Evolutionary conservation across 2,329 filamentous ascomycete genomes (phyloP).

Genomic region (Paecilomyces sp.): DNA sequence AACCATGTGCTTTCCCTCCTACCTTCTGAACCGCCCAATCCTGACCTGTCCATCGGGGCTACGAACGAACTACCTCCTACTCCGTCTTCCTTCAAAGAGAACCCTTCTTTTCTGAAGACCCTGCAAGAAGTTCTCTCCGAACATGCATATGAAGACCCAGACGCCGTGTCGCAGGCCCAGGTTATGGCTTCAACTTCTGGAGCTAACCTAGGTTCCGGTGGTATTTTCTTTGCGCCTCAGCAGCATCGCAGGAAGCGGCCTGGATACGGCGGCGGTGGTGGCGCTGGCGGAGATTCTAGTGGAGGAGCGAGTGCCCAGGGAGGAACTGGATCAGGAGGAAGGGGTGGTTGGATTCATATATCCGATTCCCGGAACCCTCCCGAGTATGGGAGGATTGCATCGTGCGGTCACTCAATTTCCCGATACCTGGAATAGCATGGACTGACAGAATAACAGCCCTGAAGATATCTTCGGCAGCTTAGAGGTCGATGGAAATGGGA

Average conservation of each 20-base stretch:
- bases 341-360: slow-evolving; percentile 58
- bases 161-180: slow-evolving; percentile 51
- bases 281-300: slow-evolving; percentile 40
- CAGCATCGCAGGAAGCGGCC: slow-evolving; percentile 21
- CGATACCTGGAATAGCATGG: background rate
- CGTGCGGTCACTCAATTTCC: slow-evolving; percentile 22
- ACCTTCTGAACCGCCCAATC: slow-evolving; percentile 46
- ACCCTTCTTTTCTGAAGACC: slow-evolving; percentile 49
- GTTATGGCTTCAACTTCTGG: slow-evolving; percentile 55
- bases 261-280: slow-evolving; percentile 24
- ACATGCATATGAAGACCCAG: slow-evolving; percentile 49
- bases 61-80: slow-evolving; percentile 50
- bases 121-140: slow-evolving; percentile 50
- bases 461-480: slow-evolving; percentile 61
- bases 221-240: slow-evolving; percentile 37
- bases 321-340: slow-evolving; percentile 49
- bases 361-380: slow-evolving; percentile 54
- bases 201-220: slow-evolving; percentile 45
- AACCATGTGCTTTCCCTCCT: slow-evolving; percentile 50
- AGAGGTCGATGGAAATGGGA: slow-evolving; percentile 52
- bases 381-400: slow-evolving; percentile 58
- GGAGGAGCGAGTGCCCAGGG: slow-evolving; percentile 54
- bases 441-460: slow-evolving; percentile 32
- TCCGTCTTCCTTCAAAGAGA: slow-evolving; percentile 49
- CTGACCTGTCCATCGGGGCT: slow-evolving; percentile 49